Evolutionary conservation across 1,284 basidiomycete genomes (phyloP).

Genomic region (Stygiomarasmius scandens): DNA sequence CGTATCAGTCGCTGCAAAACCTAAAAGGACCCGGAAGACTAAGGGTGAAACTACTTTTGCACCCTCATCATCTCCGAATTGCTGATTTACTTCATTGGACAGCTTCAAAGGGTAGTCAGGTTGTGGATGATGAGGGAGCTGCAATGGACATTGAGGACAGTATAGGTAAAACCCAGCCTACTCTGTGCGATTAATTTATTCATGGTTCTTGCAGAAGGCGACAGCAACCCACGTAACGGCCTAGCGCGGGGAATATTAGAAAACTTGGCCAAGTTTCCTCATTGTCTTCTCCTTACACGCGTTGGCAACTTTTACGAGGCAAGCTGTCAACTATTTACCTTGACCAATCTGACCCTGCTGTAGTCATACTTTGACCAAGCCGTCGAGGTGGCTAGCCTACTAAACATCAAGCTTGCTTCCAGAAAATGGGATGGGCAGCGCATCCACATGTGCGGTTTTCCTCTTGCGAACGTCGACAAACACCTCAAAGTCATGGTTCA

Average conservation of each 20-base stretch:
- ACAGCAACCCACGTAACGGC: conserved; percentile 45
- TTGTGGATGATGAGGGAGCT: conserved; percentile 1
- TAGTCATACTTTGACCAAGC: conserved; percentile 96
- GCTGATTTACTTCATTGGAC: not conserved
- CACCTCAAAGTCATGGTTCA: conserved; percentile 86
- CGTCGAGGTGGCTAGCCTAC: conserved; percentile 69
- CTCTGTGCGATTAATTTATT: not conserved
- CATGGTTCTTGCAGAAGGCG: conserved; percentile 9
- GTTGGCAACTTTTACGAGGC: conserved; percentile 97
- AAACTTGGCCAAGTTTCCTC: conserved; percentile 79
- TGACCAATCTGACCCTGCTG: not conserved
- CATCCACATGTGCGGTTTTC: conserved; percentile 88
- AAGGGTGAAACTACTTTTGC: not conserved
- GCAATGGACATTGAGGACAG: not conserved
- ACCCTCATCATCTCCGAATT: too few relatives aligned
- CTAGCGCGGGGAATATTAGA: conserved; percentile 72
- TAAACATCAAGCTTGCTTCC: conserved; percentile 82
- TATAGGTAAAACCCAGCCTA: not conserved
- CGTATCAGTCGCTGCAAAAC: not conserved
- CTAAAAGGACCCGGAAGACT: not conserved
- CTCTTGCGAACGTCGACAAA: conserved; percentile 82
- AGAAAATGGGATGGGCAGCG: conserved; percentile 70
- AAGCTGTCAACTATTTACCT: conserved; percentile 2
- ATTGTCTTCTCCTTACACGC: conserved; percentile 87
- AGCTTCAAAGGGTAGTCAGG: not conserved